These are phyloP conservation scores for Podaxis sp. DNA, from an alignment of 768 basidiomycete genomes.

Conservation along the genomic window DNA sequence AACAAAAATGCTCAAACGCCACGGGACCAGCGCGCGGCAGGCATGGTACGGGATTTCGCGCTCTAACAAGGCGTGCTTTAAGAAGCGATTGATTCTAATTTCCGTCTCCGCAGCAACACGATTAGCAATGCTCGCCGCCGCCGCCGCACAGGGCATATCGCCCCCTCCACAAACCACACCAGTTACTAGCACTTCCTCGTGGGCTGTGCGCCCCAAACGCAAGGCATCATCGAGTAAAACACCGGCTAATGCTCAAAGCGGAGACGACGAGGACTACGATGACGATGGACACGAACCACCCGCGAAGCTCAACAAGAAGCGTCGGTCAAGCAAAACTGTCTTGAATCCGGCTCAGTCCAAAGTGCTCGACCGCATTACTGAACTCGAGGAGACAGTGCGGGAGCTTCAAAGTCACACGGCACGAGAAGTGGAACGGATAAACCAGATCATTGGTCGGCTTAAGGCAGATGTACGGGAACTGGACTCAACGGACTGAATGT, in stretches of 20 bases:
- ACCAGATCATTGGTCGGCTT: slow-evolving; percentile 28
- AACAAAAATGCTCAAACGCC: slow-evolving; percentile 48
- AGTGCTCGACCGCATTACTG: slow-evolving; percentile 32
- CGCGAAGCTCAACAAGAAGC: slow-evolving; percentile 32
- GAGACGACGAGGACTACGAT: slow-evolving; percentile 35
- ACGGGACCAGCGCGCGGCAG: slow-evolving; percentile 42
- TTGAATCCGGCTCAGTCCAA: slow-evolving; percentile 29
- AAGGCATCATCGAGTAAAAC: slow-evolving; percentile 26
- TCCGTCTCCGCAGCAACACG: slow-evolving; percentile 21
- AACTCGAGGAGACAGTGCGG: slow-evolving; percentile 35
- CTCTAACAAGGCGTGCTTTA: neutral
- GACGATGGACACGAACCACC: slow-evolving; percentile 32
- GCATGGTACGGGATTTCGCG: slow-evolving; percentile 28
- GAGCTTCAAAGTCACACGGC: slow-evolving; percentile 32
- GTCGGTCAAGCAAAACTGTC: slow-evolving; percentile 30
- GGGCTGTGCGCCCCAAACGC: slow-evolving; percentile 24
- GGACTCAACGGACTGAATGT: slow-evolving; percentile 19
- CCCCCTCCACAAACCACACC: slow-evolving; percentile 13
- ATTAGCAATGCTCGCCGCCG: slow-evolving; percentile 22
- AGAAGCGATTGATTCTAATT: slow-evolving; percentile 21
- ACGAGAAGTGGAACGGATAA: slow-evolving; percentile 37
- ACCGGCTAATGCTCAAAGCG: slow-evolving; percentile 21
- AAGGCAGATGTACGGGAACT: slow-evolving; percentile 33
- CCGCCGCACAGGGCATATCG: slow-evolving; percentile 20
- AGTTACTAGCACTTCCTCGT: slow-evolving; percentile 6